Percentiles rank a stretch among this genome's conserved stretches.
Conservation (phyloP, 1,139 yeast genomes). For the Yamadazyma friedrichii region DNA sequence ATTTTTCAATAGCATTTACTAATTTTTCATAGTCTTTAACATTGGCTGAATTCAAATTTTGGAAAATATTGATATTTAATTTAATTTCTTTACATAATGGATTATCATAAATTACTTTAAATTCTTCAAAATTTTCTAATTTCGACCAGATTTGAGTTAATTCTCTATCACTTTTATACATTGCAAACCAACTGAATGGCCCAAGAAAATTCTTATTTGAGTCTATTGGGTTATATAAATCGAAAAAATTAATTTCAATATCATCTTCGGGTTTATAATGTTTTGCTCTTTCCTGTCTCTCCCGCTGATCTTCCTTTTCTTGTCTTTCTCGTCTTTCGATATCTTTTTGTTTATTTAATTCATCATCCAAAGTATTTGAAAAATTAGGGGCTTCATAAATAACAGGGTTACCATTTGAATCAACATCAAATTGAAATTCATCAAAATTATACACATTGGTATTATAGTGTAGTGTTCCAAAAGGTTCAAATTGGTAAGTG, state of each 20-base stretch:
- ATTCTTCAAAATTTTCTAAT: conserved; percentile 4
- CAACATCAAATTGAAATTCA: not conserved
- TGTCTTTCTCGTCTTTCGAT: not conserved
- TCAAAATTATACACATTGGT: not conserved
- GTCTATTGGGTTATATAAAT: conserved; percentile 3
- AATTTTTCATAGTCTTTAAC: not conserved
- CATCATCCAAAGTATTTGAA: not conserved
- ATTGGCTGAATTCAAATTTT: not conserved
- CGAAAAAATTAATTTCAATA: conserved; percentile 1
- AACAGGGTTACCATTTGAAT: not conserved
- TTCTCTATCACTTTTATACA: conserved; percentile 3
- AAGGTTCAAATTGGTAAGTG: not conserved
- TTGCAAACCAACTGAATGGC: conserved; percentile 1
- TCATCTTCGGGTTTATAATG: not conserved
- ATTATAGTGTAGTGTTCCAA: not conserved
- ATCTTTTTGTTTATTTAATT: not conserved
- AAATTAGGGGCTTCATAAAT: not conserved
- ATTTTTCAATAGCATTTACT: not conserved
- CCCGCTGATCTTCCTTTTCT: not conserved
- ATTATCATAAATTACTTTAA: conserved; percentile 4
- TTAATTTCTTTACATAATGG: conserved; percentile 1
- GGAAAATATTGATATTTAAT: not conserved
- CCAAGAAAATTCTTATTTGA: conserved; percentile 1
- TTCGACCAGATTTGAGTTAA: not conserved
- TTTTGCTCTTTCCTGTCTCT: not conserved